These are phyloP conservation scores for Apiospora koreana DNA, from an alignment of 2,329 filamentous ascomycete species.

Conservation along the genomic window DNA sequence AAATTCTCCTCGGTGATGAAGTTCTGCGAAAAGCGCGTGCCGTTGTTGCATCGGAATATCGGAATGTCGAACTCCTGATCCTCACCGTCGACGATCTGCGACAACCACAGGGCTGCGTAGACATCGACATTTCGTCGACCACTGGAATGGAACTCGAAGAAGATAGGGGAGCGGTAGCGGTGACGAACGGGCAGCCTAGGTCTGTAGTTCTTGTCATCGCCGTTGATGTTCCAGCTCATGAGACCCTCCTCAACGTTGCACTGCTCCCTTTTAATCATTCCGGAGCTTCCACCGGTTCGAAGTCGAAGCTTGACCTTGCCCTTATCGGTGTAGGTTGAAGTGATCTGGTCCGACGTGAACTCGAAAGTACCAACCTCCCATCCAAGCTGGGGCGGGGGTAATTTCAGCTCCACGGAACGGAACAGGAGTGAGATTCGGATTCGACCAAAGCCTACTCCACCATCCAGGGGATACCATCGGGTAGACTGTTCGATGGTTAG, in stretches of 20 bases:
- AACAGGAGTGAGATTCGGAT: constrained; percentile 88
- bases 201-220: constrained; percentile 39
- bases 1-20: constrained; percentile 84
- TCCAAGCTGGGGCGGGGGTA: constrained; percentile 83
- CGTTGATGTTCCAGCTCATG: constrained; percentile 51
- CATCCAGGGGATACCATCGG: constrained; percentile 94
- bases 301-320: constrained; percentile 75
- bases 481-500: constrained; percentile 62
- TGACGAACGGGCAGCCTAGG: constrained; percentile 84
- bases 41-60: constrained; percentile 81
- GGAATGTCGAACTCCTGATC: constrained; percentile 80
- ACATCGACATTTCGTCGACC: constrained; percentile 71
- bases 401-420: constrained; percentile 80
- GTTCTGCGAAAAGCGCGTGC: constrained; percentile 80
- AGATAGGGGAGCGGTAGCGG: constrained; percentile 85
- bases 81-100: constrained; percentile 80
- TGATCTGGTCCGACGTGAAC: constrained; percentile 72
- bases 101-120: constrained; percentile 83
- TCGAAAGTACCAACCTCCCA: constrained; percentile 97
- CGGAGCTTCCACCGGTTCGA: constrained; percentile 82
- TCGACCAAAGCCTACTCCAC: constrained; percentile 88
- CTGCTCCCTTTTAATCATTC: constrained; percentile 63
- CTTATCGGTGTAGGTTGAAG: constrained; percentile 54
- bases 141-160: constrained; percentile 78
- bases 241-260: constrained; percentile 63